Conservation (phyloP, 768 basidiomycete species). For the Thelephora aurantiotincta region DNA sequence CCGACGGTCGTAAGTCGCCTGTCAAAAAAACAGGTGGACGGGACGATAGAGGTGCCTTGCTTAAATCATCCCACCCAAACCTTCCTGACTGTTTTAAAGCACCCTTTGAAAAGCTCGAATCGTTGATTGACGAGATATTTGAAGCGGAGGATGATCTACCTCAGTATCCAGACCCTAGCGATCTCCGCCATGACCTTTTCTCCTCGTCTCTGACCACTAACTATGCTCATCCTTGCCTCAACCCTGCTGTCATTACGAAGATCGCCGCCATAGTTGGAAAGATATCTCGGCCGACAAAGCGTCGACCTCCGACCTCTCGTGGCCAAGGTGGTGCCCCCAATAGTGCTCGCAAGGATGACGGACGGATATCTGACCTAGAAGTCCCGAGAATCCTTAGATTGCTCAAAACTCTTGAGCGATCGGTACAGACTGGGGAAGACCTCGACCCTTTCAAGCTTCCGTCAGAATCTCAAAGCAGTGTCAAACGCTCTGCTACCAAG, state of each 20-base stretch:
- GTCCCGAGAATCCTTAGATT: conserved; percentile 44
- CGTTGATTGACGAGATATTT: conserved; percentile 74
- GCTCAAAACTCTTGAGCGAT: conserved; percentile 68
- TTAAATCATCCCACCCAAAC: neutral
- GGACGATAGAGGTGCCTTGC: conserved; percentile 49
- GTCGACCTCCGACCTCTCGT: conserved; percentile 36
- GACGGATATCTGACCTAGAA: conserved; percentile 57
- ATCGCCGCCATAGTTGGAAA: conserved; percentile 56
- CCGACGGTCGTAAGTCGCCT: conserved; percentile 31
- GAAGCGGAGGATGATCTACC: conserved; percentile 65
- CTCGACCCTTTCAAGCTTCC: conserved; percentile 45
- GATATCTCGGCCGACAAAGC: conserved; percentile 52
- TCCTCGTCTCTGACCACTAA: conserved; percentile 42
- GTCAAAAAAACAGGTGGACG: conserved; percentile 55
- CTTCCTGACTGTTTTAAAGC: conserved; percentile 19
- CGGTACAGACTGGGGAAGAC: conserved; percentile 62
- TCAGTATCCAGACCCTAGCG: conserved; percentile 32
- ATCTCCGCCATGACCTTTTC: conserved; percentile 49
- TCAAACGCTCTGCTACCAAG: conserved; percentile 13
- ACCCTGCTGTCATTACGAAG: conserved; percentile 45
- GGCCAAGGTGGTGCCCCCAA: conserved; percentile 20
- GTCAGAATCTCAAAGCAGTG: conserved; percentile 11
- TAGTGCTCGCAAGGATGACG: conserved; percentile 32
- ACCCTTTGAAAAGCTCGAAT: conserved; percentile 63
- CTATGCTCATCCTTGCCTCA: conserved; percentile 43